phyloP scores from a whole-genome alignment of 176 grass and related monocot species.

The Miscanthus lutarioriparius region DNA sequence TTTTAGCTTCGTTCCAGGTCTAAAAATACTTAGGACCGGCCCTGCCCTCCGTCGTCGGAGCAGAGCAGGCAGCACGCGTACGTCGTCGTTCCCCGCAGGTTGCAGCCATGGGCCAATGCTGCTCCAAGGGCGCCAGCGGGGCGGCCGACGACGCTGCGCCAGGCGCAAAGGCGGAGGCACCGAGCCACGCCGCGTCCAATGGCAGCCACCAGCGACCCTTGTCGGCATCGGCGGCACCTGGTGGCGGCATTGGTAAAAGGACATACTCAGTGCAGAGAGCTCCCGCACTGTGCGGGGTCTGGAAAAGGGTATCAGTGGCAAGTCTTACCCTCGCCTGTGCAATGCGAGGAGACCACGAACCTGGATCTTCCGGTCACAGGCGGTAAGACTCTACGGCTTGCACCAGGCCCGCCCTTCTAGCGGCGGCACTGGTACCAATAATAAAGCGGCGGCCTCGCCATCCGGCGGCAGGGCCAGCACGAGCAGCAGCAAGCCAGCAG shows the following conservation, averaged over 20 bases:
- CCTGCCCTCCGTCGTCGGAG: background rate
- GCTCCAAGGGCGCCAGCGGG: constrained; percentile 36
- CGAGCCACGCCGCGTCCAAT: background rate
- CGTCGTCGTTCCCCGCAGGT: background rate
- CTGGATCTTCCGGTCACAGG: too few relatives aligned
- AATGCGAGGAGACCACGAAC: too few relatives aligned
- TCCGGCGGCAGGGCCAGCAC: constrained; percentile 10
- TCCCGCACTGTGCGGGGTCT: too few relatives aligned
- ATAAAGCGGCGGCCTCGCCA: too few relatives aligned
- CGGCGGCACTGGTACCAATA: background rate
- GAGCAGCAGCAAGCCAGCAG: background rate
- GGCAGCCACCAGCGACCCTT: background rate
- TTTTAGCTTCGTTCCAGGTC: too few relatives aligned
- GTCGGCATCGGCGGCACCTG: background rate
- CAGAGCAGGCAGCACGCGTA: background rate
- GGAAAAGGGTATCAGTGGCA: too few relatives aligned
- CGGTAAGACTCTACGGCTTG: too few relatives aligned
- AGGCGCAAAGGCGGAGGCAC: background rate
- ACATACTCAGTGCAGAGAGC: too few relatives aligned
- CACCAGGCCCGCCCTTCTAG: too few relatives aligned
- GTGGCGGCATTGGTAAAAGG: too few relatives aligned
- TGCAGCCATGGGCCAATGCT: constrained; percentile 50
- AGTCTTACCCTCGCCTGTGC: too few relatives aligned
- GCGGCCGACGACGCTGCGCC: background rate
- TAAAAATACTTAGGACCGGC: too few relatives aligned